Base-by-base conservation (phyloP, 73 alveolate species). In the Halteria grandinella region DNA sequence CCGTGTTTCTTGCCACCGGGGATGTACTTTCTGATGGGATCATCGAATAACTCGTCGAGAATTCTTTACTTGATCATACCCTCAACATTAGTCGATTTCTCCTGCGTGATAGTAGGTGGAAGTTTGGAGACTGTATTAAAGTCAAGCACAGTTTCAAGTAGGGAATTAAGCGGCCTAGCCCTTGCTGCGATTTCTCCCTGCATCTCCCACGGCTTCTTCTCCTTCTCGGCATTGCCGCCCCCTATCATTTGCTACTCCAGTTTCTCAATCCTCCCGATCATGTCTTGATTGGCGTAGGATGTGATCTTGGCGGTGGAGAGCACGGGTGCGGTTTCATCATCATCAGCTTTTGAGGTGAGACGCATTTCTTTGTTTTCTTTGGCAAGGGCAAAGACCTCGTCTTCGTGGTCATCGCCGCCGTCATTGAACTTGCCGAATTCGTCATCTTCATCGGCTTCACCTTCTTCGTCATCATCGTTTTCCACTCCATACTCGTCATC, bases 41-140 rank as follows among this genome's bases (percentile, higher is more conserved):
- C 95, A 41, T 87, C 95, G 49, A 78, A 87, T 31, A 82, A 52
- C 49, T 79, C 87, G 50, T 87, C 95, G 33, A 62, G 31, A 50
- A 81, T 52, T 27, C 95, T 31, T 33, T 83, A 79, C 66, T 81
- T 87, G 25, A 87, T 87, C 55, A 73, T 80, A 5, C 39, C 79
- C 57, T 86, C 94, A 1, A 87, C 41, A 15, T 43, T 54, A 28
- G 80, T 79, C 1, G 86, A 73, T 12, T 29, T 49, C 45, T 70
- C 91, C 33, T 63, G 47, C 12, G 85, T 87, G 47, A 84, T 73
- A n/a, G 21, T 11, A 17, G 90, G 91, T 6, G 83, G 70, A 10
- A 49, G 51, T 44, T 79, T 79, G 20, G 85, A 23, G 0, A 86
- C 91, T 17, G 63, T 43, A 32, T 57, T 71, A 60, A 87, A 87